Conservation (phyloP, 2,329 filamentous ascomycete genomes). For the Ascochyta clinopodiicola region DNA sequence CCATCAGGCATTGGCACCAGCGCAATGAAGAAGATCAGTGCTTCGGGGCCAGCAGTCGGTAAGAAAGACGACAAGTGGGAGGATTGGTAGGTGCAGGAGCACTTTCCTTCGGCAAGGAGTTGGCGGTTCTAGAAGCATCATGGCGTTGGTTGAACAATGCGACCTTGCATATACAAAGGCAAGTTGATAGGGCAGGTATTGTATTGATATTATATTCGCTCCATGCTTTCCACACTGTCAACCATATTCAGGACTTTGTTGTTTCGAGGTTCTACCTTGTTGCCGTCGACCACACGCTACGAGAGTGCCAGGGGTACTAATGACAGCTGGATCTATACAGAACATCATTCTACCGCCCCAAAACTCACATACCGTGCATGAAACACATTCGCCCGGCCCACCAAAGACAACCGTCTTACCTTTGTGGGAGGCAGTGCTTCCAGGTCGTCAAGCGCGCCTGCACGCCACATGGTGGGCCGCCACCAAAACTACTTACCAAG, state of each 20-base stretch:
- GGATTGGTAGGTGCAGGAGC: slow-evolving; percentile 52
- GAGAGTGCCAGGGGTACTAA: background rate
- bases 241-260: background rate
- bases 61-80: slow-evolving; percentile 65
- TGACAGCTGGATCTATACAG: no score
- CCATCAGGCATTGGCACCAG: slow-evolving; percentile 66
- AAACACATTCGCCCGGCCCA: background rate
- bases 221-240: background rate
- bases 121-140: slow-evolving; percentile 1
- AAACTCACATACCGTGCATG: no score
- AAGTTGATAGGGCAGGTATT: slow-evolving; percentile 1
- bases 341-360: no score
- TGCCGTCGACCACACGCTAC: background rate
- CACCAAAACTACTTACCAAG: background rate
- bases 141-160: slow-evolving; percentile 1
- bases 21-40: slow-evolving; percentile 63
- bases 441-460: background rate
- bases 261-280: background rate
- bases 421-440: background rate
- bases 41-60: slow-evolving; percentile 28
- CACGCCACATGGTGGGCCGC: background rate
- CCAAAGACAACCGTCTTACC: background rate
- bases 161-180: background rate
- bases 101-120: background rate
- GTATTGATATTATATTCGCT: slow-evolving; percentile 18